Base-by-base conservation (phyloP, 768 basidiomycete genomes). In the Pleurotus djamor region DNA sequence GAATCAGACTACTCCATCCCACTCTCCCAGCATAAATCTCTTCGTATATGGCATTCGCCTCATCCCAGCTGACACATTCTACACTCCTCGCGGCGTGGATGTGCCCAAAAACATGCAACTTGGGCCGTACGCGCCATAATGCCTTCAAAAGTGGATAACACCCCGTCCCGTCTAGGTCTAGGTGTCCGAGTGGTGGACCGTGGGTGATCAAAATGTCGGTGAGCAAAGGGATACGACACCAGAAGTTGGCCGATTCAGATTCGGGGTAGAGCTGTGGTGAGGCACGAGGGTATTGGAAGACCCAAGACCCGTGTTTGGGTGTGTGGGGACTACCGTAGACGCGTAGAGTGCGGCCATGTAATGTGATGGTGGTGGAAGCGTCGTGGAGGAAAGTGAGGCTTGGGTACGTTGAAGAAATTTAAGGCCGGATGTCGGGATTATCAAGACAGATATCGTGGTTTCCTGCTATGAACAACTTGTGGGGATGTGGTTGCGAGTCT, bases 391-490 rank as follows among this genome's bases (percentile, higher is more conserved):
- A 81, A 0, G 63, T 71, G 5, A 79, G 63, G 5, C 59, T 44
- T 14, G 74, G 70, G 60, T 67, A 73, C 17, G 61, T 63, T n/a
- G 38, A 41, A 41, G 38, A 41, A 41, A 41, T 41, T 45, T 48
- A 54, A 7, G 48, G 58, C 17, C 28, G 50, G 5, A 28, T 63
- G 21, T 67, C 61, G 5, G 61, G 57, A 17, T 63, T 63, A 4
- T 61, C 62, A 47, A 79, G 70, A 8, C 58, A 54, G 4, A 35
- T 21, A 52, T 79, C 78, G 64, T 78, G 79, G 60, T 80, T 79
- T 2, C 79, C 79, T 5, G 73, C 79, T 37, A 80, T 72, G 59
- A 78, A 70, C n/a, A 79, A 37, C 54, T 79, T 81, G 65, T 74
- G 58, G 0, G 64, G 68, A 55, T 81, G 74, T 21, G 76, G 70